Evolutionary conservation across 225 moss, liverwort and hornwort species (phyloP), one percentile per base, ranked within the genome.

Genomic region (Marchantia paleacea): DNA sequence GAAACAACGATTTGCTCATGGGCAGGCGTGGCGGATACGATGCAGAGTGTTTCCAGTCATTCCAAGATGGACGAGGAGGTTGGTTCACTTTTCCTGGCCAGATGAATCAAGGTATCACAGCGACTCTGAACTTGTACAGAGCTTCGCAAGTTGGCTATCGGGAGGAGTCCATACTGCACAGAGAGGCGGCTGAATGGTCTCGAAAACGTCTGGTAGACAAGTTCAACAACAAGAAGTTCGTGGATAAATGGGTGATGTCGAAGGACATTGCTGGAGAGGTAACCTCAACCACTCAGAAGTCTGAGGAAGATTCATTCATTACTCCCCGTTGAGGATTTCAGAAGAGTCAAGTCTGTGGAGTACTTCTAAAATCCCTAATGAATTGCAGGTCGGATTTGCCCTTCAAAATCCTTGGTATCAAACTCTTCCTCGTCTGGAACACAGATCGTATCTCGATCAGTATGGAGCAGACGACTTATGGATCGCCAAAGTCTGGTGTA

Each of bases 401-500:
- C 55, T 86, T 60, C 19, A 28, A 3, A 82, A 68, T 29, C 85
- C 82, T 12, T 83, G 76, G 75, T 72, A 72, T 50, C 76, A 66
- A 55, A 80, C 80, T 57, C 58, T 82, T 31, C 82, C 79, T 14
- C 63, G 75, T 6, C 8, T 80, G 0, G 82, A 85, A 73, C 75
- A 73, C 19, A 57, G n/a, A 10, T 66, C 76, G 13, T 86, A 86
- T 54, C 19, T 86, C 9, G 57, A 60, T 18, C 82, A 83, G 6
- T 86, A 86, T 9, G 85, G 85, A 54, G 0, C 75, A 22, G 53
- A 80, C 52, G 82, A 86, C 50, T 55, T 83, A 31, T 86, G 82
- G 85, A 83, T 86, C 19, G 75, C 76, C 68, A 86, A 86, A 55
- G 62, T 82, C 6, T 39, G 83, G 7, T 80, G 83, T 79, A 85